Base-by-base conservation (phyloP, 1,284 basidiomycete species). In the Cryptococcus deneoformans region DNA sequence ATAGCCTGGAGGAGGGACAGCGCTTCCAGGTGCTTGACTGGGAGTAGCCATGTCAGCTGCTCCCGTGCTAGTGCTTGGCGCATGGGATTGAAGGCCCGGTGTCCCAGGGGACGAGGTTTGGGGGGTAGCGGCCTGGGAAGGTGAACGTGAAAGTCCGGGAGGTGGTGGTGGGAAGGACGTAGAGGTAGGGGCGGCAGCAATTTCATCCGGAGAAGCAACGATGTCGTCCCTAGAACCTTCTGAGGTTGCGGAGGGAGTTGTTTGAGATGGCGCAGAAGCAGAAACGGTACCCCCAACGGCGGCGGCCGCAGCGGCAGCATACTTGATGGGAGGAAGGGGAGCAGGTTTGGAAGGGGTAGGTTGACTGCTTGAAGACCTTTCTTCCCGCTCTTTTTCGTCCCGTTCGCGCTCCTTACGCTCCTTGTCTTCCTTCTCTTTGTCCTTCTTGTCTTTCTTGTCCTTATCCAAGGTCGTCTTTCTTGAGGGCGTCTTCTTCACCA, bases 231-330 rank as follows among this genome's bases (percentile, higher is more conserved):
- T 42, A 5, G 40, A 16, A 29, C 87, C 87, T 40, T 52, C 54
- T 12, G 84, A 0, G 88, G 87, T 65, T 63, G 55, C 24, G 62
- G 57, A 50, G 61, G 35, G 50, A 45, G 56, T 57, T 55, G 52
- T 29, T 11, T 16, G 16, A 36, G 67, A 48, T 40, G 65, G 65
- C 20, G 71, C 45, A 50, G 71, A 43, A 42, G 68, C 53, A 50
- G 76, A 49, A 38, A 75, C 40, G 49, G 77, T 59, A 38, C 67
- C 61, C 6, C 72, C 74, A 12, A 89, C 88, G 3, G 89, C 90
- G 0, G 91, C 92, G 0, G 92, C 92, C 2, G 92, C 93, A 0
- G 92, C 92, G 7, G 91, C 86, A 38, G 94, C 90, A 71, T 97
- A 97, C 51, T 89, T 84, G 70, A 95, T 91, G 1, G 84, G 82